Conservation (phyloP, 2,329 filamentous ascomycete genomes). For the Phialophora tarda region DNA sequence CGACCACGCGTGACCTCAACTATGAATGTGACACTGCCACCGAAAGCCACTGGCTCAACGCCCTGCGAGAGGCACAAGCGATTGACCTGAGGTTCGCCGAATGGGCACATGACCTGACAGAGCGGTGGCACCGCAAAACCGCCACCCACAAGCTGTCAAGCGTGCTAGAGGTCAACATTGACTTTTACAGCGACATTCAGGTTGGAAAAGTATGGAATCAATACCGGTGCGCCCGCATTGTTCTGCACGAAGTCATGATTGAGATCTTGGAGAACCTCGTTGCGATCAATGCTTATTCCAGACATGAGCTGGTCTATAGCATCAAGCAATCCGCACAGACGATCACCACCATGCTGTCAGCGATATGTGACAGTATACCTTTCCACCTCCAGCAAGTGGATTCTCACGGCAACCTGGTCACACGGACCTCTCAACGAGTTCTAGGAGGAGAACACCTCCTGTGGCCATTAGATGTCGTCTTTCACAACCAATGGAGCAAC, state of each 20-base stretch:
- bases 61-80: constrained; percentile 1
- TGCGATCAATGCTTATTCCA: not conserved
- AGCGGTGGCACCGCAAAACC: not conserved
- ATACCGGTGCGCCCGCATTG: constrained; percentile 9
- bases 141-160: not conserved
- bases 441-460: constrained; percentile 6
- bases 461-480: constrained; percentile 9
- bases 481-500: constrained; percentile 8
- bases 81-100: not conserved
- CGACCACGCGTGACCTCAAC: not conserved
- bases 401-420: constrained; percentile 1
- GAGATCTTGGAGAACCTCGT: constrained; percentile 5
- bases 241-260: constrained; percentile 9
- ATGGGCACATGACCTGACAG: constrained; percentile 2
- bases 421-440: constrained; percentile 2
- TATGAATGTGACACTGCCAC: not conserved
- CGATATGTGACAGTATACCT: constrained; percentile 11
- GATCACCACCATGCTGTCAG: constrained; percentile 9
- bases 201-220: constrained; percentile 13
- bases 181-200: constrained; percentile 15
- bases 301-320: not conserved
- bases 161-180: constrained; percentile 3
- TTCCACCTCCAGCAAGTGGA: constrained; percentile 8
- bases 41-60: not conserved
- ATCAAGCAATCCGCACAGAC: constrained; percentile 7